Evolutionary conservation across 2,329 filamentous ascomycete genomes (phyloP).

Genomic region (Sphaerulina vaccinii): DNA sequence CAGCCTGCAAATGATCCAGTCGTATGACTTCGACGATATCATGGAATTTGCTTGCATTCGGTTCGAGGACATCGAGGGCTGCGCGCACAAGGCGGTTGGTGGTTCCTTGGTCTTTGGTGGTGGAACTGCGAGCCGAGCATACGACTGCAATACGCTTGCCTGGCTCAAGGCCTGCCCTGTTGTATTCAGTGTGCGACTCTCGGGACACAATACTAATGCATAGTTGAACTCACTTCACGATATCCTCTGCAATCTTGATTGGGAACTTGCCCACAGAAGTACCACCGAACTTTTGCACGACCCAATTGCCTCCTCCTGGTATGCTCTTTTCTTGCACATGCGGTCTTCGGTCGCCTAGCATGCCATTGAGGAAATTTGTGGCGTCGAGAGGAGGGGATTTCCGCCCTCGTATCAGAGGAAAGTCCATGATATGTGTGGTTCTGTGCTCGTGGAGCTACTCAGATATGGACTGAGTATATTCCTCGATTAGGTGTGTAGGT

Average conservation of each 20-base stretch:
- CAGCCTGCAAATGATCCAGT: slow-evolving; percentile 75
- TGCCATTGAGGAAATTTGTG: slow-evolving; percentile 29
- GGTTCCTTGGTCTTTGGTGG: slow-evolving; percentile 90
- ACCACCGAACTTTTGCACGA: slow-evolving; percentile 93
- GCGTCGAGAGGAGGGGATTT: slow-evolving; percentile 23
- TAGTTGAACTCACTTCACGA: slow-evolving; percentile 53
- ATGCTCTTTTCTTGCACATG: slow-evolving; percentile 48
- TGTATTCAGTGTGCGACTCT: slow-evolving; percentile 27
- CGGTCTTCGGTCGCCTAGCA: slow-evolving; percentile 37
- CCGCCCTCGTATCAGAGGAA: slow-evolving; percentile 25
- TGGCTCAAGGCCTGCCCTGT: slow-evolving; percentile 48
- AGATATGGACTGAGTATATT: background rate
- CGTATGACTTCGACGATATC: slow-evolving; percentile 77
- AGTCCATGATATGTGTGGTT: slow-evolving; percentile 24
- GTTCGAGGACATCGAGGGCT: slow-evolving; percentile 45
- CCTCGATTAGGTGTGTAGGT: background rate
- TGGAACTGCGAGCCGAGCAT: slow-evolving; percentile 91
- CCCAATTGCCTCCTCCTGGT: slow-evolving; percentile 60
- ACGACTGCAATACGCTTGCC: slow-evolving; percentile 82
- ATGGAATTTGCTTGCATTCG: slow-evolving; percentile 59
- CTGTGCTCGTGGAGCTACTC: background rate
- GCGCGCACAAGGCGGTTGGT: slow-evolving; percentile 69
- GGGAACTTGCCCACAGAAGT: slow-evolving; percentile 96
- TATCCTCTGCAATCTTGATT: slow-evolving; percentile 56
- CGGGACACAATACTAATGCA: background rate